Conservation (phyloP, 2,329 filamentous ascomycete genomes). For the Aureobasidium leucospermi region DNA sequence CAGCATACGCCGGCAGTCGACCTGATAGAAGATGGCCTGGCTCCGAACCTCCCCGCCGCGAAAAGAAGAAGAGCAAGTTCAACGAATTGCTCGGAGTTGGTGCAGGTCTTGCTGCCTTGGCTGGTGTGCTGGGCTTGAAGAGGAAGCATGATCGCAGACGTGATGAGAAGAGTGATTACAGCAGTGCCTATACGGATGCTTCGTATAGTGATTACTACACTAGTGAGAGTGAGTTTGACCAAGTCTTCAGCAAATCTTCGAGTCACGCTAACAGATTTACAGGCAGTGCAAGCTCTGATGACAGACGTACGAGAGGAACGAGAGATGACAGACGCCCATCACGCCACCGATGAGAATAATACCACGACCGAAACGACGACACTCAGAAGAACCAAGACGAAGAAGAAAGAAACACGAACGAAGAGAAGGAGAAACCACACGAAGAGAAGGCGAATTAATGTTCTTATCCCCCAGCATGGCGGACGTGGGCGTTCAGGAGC, state of each 20-base stretch:
- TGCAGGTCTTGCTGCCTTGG: constrained; percentile 37
- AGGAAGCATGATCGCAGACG: constrained; percentile 28
- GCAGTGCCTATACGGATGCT: constrained; percentile 31
- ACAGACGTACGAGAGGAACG: constrained; percentile 33
- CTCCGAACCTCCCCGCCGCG: constrained; percentile 28
- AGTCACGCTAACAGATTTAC: constrained; percentile 16
- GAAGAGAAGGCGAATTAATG: neutral
- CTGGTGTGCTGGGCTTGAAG: constrained; percentile 40
- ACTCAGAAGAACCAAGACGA: neutral
- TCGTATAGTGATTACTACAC: constrained; percentile 40
- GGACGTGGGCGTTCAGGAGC: no score
- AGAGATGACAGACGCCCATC: constrained; percentile 26
- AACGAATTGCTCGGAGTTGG: constrained; percentile 32
- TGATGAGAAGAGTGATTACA: constrained; percentile 37
- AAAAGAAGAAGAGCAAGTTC: constrained; percentile 29
- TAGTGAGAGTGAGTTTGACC: constrained; percentile 38
- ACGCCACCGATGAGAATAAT: constrained; percentile 14
- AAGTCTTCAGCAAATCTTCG: no score
- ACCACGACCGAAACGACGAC: neutral
- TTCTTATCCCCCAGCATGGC: neutral
- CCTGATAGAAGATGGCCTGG: constrained; percentile 42
- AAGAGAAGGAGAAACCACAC: neutral
- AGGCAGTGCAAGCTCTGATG: constrained; percentile 41
- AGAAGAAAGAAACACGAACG: neutral
- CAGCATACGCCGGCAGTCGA: constrained; percentile 25